Evolutionary conservation across 805 yeast species (phyloP).

Genomic region (Nakazawaea populi): DNA sequence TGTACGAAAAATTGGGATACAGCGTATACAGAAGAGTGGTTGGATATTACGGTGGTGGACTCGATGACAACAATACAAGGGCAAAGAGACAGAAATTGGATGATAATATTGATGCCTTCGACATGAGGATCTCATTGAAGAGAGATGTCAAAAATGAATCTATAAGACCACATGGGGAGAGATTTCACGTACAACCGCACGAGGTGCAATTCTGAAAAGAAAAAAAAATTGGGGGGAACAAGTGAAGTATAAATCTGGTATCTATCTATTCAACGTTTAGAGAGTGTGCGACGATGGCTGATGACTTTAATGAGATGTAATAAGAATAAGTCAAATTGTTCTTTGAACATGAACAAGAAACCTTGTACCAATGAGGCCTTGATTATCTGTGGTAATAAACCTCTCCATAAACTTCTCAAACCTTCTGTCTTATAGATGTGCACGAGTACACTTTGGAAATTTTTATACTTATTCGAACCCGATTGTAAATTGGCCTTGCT

Average conservation of each 20-base stretch:
- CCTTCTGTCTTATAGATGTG: conserved; percentile 64
- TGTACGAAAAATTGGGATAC: conserved; percentile 86
- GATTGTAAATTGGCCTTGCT: conserved; percentile 78
- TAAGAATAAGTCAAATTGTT: conserved; percentile 36
- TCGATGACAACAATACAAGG: conserved; percentile 36
- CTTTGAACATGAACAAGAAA: conserved; percentile 73
- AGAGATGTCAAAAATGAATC: conserved; percentile 51
- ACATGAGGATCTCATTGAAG: conserved; percentile 65
- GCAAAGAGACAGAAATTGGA: conserved; percentile 35
- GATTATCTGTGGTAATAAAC: conserved; percentile 69
- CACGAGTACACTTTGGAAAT: conserved; percentile 57
- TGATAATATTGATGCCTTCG: conserved; percentile 83
- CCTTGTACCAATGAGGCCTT: conserved; percentile 87
- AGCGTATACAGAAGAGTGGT: conserved; percentile 80
- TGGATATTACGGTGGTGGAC: conserved; percentile 64
- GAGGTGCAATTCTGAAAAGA: conserved; percentile 49
- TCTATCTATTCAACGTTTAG: no score
- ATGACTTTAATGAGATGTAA: conserved; percentile 6
- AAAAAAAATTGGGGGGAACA: not conserved
- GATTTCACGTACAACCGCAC: conserved; percentile 54
- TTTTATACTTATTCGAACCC: conserved; percentile 32
- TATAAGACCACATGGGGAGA: conserved; percentile 55
- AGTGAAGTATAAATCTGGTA: not conserved
- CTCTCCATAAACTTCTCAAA: conserved; percentile 64
- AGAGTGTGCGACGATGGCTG: not conserved